phyloP scores from a whole-genome alignment of 371 early-diverging fungal genomes.

The Phascolomyces articulosus region DNA sequence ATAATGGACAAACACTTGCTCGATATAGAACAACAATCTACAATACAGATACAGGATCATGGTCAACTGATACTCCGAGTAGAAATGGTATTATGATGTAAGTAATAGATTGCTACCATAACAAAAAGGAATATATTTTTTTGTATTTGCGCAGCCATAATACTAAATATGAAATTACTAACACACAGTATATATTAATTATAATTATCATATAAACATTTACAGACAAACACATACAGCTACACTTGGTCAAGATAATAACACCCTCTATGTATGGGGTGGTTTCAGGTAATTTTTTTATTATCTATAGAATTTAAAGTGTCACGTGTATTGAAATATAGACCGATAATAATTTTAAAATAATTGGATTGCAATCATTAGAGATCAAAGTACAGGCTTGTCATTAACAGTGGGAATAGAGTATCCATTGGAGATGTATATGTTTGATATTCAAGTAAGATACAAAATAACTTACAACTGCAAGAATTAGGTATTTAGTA shows the following conservation, averaged over 20 bases:
- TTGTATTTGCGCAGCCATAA: too few species aligned
- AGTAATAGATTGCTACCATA: neutral
- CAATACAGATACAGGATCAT: neutral
- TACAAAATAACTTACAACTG: too few species aligned
- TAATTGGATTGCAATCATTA: too few species aligned
- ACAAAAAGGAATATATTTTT: too few species aligned
- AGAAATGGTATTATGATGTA: neutral
- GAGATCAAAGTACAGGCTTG: neutral
- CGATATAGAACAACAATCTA: neutral
- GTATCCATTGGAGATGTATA: neutral
- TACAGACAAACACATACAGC: neutral
- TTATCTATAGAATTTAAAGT: too few species aligned
- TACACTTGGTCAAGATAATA: neutral
- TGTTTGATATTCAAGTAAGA: neutral
- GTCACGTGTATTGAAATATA: too few species aligned
- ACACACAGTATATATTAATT: too few species aligned
- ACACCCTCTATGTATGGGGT: neutral
- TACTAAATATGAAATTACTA: too few species aligned
- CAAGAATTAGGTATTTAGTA: too few species aligned
- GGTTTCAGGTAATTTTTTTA: neutral
- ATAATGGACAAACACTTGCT: neutral
- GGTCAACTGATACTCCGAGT: neutral
- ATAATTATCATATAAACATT: neutral
- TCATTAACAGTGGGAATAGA: neutral
- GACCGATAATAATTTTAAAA: too few species aligned